These are phyloP conservation scores for Trichoderma simmonsii DNA, from an alignment of 2,329 filamentous ascomycete species.

Conservation along the genomic window DNA sequence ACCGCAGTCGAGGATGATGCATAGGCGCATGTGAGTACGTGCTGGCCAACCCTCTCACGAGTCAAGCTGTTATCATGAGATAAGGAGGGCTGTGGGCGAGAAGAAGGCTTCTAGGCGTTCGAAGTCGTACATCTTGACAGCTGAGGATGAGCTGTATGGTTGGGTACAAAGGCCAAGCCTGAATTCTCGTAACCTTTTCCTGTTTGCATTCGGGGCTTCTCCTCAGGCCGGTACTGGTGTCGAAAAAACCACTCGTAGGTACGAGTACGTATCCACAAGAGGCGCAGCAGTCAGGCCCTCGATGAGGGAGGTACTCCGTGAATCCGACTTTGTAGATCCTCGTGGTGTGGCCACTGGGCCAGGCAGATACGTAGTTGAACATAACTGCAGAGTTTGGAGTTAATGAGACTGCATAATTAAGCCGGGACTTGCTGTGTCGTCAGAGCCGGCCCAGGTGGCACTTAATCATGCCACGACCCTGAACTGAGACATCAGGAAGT, in stretches of 20 bases:
- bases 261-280: conserved; percentile 3
- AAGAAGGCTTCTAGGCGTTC: neutral
- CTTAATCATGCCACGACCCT: conserved; percentile 1
- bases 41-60: neutral
- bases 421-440: neutral
- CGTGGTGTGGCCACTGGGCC: neutral
- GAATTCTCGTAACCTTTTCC: conserved; percentile 2
- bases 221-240: neutral
- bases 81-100: neutral
- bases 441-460: conserved; percentile 12
- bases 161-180: conserved; percentile 4
- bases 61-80: conserved; percentile 7
- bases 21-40: neutral
- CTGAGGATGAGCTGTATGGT: neutral
- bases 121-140: neutral
- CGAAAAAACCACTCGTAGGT: neutral
- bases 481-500: neutral
- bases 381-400: neutral
- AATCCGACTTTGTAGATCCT: conserved; percentile 2
- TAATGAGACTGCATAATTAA: neutral
- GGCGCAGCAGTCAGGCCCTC: neutral
- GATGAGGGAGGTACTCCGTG: conserved; percentile 2
- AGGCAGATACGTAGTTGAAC: neutral
- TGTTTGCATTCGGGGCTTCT: neutral
- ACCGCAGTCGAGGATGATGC: conserved; percentile 1